phyloP scores from a whole-genome alignment of 208 protist genomes.

The Leishmania arabica region DNA sequence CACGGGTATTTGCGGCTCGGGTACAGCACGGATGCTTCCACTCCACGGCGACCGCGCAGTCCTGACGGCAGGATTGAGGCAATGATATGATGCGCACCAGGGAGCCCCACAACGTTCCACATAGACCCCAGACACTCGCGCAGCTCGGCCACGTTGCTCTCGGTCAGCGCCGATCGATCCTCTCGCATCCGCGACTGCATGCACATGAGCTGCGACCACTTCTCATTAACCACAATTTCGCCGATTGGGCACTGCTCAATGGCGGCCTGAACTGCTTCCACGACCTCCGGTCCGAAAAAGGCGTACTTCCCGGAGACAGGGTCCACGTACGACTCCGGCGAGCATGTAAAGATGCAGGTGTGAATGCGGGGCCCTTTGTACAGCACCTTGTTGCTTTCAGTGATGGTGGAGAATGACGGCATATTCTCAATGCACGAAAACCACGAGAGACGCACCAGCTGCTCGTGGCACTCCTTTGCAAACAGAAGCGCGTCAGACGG shows the following conservation, averaged over 20 bases:
- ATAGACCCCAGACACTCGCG: slow-evolving; percentile 41
- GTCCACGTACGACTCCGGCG: slow-evolving; percentile 66
- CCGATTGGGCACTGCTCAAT: slow-evolving; percentile 59
- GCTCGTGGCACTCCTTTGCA: slow-evolving; percentile 66
- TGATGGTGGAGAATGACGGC: slow-evolving; percentile 47
- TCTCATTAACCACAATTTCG: slow-evolving; percentile 79
- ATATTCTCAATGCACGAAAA: slow-evolving; percentile 31
- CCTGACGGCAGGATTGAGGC: slow-evolving; percentile 64
- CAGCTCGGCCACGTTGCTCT: slow-evolving; percentile 12
- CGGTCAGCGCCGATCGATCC: slow-evolving; percentile 2
- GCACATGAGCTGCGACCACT: slow-evolving; percentile 52
- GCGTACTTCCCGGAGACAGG: slow-evolving; percentile 58
- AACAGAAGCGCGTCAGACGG: slow-evolving; percentile 72
- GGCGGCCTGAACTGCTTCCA: slow-evolving; percentile 53
- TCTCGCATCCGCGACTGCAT: slow-evolving; percentile 41
- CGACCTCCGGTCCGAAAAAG: slow-evolving; percentile 70
- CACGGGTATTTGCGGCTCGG: slow-evolving; percentile 64
- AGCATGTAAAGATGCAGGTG: slow-evolving; percentile 83
- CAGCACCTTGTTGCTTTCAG: slow-evolving; percentile 49
- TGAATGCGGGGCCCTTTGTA: slow-evolving; percentile 85
- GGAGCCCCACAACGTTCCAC: slow-evolving; percentile 60
- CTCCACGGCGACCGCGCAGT: slow-evolving; percentile 63
- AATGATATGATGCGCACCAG: slow-evolving; percentile 37
- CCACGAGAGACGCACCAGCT: slow-evolving; percentile 61
- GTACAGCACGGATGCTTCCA: slow-evolving; percentile 46